phyloP scores from a whole-genome alignment of 352 stramenopile genomes.

The Elongisporangium undulatum region DNA sequence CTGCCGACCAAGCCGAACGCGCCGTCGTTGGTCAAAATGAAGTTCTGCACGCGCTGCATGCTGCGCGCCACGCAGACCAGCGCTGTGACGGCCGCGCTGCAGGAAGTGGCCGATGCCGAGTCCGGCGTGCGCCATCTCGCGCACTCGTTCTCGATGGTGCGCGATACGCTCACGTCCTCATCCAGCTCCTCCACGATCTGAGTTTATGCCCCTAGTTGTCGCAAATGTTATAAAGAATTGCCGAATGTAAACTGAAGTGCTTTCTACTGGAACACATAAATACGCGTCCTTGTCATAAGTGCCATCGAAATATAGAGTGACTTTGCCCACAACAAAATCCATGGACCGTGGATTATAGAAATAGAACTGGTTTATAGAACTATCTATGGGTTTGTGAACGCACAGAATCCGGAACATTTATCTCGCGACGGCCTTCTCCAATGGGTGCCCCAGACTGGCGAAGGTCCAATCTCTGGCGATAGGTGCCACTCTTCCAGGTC shows the following conservation, averaged over 20 bases:
- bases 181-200: neutral
- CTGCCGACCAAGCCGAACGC: neutral
- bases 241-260: no score
- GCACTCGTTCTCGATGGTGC: neutral
- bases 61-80: slow-evolving; percentile 19
- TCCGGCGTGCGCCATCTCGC: neutral
- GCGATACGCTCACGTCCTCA: neutral
- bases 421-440: neutral
- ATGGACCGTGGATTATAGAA: no score
- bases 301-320: no score
- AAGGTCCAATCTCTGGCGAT: neutral
- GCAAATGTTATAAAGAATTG: neutral
- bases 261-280: no score
- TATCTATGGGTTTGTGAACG: no score
- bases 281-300: no score
- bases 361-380: no score
- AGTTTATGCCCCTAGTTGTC: neutral
- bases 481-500: neutral
- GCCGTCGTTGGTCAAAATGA: slow-evolving; percentile 9
- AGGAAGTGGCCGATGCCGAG: neutral
- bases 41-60: slow-evolving; percentile 30
- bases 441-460: neutral
- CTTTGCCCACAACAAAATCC: no score
- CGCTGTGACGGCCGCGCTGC: slow-evolving; percentile 2
- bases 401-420: neutral